phyloP scores from a whole-genome alignment of 2,329 filamentous ascomycete genomes.

The Chaetomiaceae sp. region DNA sequence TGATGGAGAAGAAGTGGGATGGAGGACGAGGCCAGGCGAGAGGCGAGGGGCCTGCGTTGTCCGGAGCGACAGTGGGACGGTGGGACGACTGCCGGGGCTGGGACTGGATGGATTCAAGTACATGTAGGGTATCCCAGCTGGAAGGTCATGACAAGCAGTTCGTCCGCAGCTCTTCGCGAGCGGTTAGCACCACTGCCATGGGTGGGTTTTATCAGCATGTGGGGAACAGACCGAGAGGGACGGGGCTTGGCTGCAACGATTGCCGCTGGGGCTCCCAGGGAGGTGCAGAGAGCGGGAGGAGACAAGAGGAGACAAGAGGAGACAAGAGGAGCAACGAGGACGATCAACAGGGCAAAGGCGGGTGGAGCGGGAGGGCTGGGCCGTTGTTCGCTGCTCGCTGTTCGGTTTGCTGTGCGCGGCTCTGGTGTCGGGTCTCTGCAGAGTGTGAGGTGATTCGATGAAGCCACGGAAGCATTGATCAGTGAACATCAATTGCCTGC shows the following conservation, averaged over 20 bases:
- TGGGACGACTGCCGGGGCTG: background rate
- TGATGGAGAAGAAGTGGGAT: background rate
- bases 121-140: no score
- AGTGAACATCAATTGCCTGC: conserved; percentile 1
- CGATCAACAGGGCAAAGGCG: background rate
- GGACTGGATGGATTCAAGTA: background rate
- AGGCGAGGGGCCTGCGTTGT: conserved; percentile 12
- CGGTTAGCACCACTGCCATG: conserved; percentile 13
- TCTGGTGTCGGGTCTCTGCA: no score
- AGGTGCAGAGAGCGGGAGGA: background rate
- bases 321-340: background rate
- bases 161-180: conserved; percentile 4
- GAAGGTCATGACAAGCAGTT: background rate
- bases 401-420: no score
- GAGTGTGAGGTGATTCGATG: no score
- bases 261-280: background rate
- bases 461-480: no score
- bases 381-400: no score
- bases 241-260: conserved; percentile 5
- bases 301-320: background rate
- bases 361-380: background rate
- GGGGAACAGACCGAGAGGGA: conserved; percentile 17
- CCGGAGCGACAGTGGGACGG: conserved; percentile 20
- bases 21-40: background rate
- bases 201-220: conserved; percentile 16